Conservation (phyloP, 805 yeast species). For the Lipomyces spencermartinsiae region DNA sequence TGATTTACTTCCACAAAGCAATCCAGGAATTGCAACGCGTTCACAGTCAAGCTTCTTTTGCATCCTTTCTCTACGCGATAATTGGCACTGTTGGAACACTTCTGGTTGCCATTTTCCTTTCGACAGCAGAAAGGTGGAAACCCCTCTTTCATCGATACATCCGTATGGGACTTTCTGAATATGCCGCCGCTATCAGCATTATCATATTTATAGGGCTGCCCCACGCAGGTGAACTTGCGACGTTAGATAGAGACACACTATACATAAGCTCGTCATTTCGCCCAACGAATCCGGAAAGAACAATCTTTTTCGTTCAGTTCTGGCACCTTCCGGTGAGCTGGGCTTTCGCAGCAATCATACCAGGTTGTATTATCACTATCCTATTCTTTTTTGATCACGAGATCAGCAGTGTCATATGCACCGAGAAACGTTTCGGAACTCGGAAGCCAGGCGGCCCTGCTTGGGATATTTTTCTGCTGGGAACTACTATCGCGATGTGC, state of each 20-base stretch:
- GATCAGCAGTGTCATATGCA: constrained; percentile 4
- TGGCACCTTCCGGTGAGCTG: background rate
- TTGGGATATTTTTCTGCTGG: constrained; percentile 5
- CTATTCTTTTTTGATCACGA: constrained; percentile 8
- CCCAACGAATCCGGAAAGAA: background rate
- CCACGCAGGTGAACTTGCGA: background rate
- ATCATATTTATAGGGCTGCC: constrained; percentile 1
- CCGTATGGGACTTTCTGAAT: background rate
- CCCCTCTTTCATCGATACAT: constrained; percentile 2
- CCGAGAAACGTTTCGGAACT: background rate
- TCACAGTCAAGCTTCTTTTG: background rate
- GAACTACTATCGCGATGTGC: background rate
- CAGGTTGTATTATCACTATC: background rate
- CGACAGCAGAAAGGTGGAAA: background rate
- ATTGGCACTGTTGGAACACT: constrained; percentile 2
- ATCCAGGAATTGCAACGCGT: constrained; percentile 3
- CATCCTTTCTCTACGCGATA: background rate
- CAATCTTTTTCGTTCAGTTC: constrained; percentile 1
- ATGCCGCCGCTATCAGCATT: constrained; percentile 3
- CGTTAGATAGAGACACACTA: background rate
- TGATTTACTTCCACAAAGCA: constrained; percentile 4
- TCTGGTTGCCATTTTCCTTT: constrained; percentile 5
- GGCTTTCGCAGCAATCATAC: constrained; percentile 1
- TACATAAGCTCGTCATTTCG: background rate
- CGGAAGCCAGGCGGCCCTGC: constrained; percentile 1